phyloP scores from a whole-genome alignment of 2,329 filamentous ascomycete species.

The Graphilbum sp. region DNA sequence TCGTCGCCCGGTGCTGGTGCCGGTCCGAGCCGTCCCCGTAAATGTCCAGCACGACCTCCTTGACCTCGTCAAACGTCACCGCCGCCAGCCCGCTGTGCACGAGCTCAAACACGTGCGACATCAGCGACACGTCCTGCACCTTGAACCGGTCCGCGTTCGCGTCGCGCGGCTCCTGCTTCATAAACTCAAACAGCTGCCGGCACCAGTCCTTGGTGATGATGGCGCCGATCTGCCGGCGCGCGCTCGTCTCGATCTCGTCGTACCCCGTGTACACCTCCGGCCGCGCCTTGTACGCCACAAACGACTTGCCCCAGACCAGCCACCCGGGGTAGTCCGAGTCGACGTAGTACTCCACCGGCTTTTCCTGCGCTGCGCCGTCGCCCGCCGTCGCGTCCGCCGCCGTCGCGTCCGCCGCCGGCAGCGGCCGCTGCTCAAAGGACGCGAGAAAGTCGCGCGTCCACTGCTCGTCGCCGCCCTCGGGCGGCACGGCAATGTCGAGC shows the following conservation, averaged over 20 bases:
- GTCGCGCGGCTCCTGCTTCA: constrained; percentile 16
- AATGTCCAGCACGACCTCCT: constrained; percentile 58
- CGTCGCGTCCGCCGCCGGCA: neutral
- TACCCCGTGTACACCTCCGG: constrained; percentile 53
- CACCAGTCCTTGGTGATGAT: constrained; percentile 77
- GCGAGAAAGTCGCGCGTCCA: constrained; percentile 70
- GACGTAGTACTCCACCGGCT: constrained; percentile 66
- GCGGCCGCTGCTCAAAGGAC: constrained; percentile 45
- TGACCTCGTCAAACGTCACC: constrained; percentile 74
- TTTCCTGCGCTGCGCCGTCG: too few species aligned
- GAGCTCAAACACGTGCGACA: constrained; percentile 82
- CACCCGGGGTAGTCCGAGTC: constrained; percentile 89
- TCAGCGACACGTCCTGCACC: constrained; percentile 70
- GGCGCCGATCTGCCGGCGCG: constrained; percentile 64
- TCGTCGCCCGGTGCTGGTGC: constrained; percentile 89
- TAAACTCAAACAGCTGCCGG: constrained; percentile 67
- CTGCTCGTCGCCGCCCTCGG: constrained; percentile 45
- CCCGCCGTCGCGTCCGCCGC: too few species aligned
- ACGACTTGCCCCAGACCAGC: constrained; percentile 85
- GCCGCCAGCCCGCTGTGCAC: constrained; percentile 65
- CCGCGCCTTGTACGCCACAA: constrained; percentile 63
- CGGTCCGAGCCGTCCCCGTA: constrained; percentile 93
- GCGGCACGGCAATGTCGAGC: constrained; percentile 52
- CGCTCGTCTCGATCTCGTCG: constrained; percentile 60
- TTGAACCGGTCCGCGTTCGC: constrained; percentile 52